phyloP scores from a whole-genome alignment of 495 filamentous ascomycete genomes.

The Monascus purpureus region DNA sequence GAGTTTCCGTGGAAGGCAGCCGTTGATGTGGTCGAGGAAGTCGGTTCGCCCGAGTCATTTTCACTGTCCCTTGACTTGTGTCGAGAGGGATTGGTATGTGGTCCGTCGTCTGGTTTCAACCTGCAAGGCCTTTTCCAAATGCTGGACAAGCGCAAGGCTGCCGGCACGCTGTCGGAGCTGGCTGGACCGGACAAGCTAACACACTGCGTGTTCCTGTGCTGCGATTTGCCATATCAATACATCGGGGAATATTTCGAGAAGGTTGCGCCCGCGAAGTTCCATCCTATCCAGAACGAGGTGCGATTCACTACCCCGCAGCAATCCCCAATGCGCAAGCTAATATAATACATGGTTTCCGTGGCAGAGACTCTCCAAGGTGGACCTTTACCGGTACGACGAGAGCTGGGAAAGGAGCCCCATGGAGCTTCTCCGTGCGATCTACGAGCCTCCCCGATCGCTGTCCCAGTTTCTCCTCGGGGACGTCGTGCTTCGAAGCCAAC shows the following conservation, averaged over 20 bases:
- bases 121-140: conserved; percentile 40
- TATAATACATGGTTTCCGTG: neutral
- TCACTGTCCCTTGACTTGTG: conserved; percentile 39
- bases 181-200: conserved; percentile 31
- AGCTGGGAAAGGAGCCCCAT: conserved; percentile 33
- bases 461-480: conserved; percentile 11
- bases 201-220: conserved; percentile 47
- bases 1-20: conserved; percentile 44
- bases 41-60: conserved; percentile 39
- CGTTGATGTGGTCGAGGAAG: conserved; percentile 39
- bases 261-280: conserved; percentile 35
- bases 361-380: conserved; percentile 33
- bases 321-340: neutral
- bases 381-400: conserved; percentile 40
- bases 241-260: conserved; percentile 45
- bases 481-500: conserved; percentile 12
- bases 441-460: conserved; percentile 13
- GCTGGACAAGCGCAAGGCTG: conserved; percentile 31
- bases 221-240: conserved; percentile 51
- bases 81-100: conserved; percentile 43
- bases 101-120: conserved; percentile 46
- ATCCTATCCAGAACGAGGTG: conserved; percentile 43
- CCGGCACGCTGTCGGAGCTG: conserved; percentile 27
- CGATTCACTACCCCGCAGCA: conserved; percentile 2
- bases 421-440: conserved; percentile 24